Evolutionary conservation across 2,329 filamentous ascomycete genomes (phyloP).

Genomic region (Hypomyces rosellus): DNA sequence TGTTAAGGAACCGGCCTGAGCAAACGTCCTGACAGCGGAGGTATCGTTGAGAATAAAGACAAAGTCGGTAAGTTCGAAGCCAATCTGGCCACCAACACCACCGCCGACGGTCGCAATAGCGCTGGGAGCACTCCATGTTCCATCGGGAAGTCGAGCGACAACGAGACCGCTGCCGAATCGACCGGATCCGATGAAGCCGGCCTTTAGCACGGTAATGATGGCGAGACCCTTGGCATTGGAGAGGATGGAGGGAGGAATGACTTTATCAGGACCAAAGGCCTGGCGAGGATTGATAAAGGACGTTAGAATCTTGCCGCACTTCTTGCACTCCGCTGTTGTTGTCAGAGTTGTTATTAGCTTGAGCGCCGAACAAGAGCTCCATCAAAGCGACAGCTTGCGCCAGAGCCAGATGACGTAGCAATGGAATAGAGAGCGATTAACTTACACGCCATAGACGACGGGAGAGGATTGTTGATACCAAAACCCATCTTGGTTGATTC

Average conservation of each 20-base stretch:
- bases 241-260: conserved; percentile 87
- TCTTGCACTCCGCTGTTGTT: conserved; percentile 85
- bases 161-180: conserved; percentile 79
- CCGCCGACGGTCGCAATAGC: conserved; percentile 77
- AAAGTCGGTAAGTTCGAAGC: conserved; percentile 85
- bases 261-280: conserved; percentile 90
- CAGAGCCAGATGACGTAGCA: neutral
- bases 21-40: conserved; percentile 85
- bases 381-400: conserved; percentile 5
- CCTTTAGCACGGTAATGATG: conserved; percentile 80
- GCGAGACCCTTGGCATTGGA: conserved; percentile 88
- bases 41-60: conserved; percentile 97
- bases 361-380: neutral
- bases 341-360: neutral
- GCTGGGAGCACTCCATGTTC: conserved; percentile 73
- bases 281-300: conserved; percentile 94
- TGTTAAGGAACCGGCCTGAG: conserved; percentile 84
- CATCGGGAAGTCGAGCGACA: conserved; percentile 70
- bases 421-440: conserved; percentile 21
- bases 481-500: conserved; percentile 22
- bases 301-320: conserved; percentile 89
- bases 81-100: conserved; percentile 80
- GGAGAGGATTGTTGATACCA: conserved; percentile 62
- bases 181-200: conserved; percentile 76
- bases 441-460: conserved; percentile 63